Evolutionary conservation across 2,329 filamentous ascomycete genomes (phyloP), one percentile per base, ranked within the genome.

Genomic region (Pyricularia grisea): DNA sequence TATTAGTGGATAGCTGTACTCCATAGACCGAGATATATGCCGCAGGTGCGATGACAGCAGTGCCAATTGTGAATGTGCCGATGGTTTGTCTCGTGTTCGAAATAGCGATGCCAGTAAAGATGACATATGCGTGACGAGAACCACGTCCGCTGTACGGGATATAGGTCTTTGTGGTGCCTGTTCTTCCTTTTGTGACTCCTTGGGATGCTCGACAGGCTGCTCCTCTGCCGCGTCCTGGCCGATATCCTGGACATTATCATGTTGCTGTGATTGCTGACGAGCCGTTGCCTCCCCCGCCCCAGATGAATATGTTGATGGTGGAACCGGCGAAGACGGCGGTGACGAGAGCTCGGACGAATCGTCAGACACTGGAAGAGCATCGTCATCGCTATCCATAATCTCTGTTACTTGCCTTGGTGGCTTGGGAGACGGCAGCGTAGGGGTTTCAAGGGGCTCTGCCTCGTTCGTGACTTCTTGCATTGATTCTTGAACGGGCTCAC

Each of bases 121-220:
- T 2, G 84, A 83, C 74, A 86, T 82, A 76, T 87, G 84, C 9
- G 86, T 86, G 68, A 88, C 77, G 68, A 88, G 77, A 65, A 89
- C 80, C 58, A 88, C 76, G 68, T 83, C 81, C 9, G 82, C 81
- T 14, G 73, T 66, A 36, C 65, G 31, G 25, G 68, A 20, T 68
- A n/a, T 66, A 27, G 68, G 28, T 58, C 72, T 67, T 28, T 68
- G 36, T 65, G 63, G 25, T 28, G 42, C 31, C 55, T 67, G 64
- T 55, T 65, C 23, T 68, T 64, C n/a, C 17, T 9, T 61, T 23
- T 14, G n/a, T 27, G 58, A 1, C 58, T 28, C 58, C 23, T 61
- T 1, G n/a, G 23, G n/a, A 7, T 27, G 58, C 58, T 27, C 58
- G 10, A n/a, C 11, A 5, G n/a, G 20, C 20, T 27, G 58, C n/a